A percentile compares a stretch with the other conserved stretches of the same genome.
Conservation (phyloP, 805 yeast species). For the Wickerhamomyces ciferrii region DNA sequence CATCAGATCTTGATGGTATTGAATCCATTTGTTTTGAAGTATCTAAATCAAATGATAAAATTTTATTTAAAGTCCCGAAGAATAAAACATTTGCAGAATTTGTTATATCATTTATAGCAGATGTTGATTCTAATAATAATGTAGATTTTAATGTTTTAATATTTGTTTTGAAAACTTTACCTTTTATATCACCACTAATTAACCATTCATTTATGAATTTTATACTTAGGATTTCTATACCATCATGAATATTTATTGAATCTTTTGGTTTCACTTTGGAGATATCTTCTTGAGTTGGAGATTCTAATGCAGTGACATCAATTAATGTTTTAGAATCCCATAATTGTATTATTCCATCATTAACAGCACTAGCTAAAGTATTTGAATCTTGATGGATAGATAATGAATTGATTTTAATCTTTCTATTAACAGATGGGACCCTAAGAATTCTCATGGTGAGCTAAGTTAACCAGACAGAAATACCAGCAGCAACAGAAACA, state of each 20-base stretch:
- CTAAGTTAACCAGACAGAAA: too few species aligned
- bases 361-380: constrained; percentile 8
- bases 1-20: constrained; percentile 16
- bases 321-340: constrained; percentile 14
- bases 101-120: constrained; percentile 14
- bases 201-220: neutral
- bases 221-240: constrained; percentile 5
- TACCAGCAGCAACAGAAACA: too few species aligned
- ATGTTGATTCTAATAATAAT: constrained; percentile 6
- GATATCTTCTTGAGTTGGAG: constrained; percentile 4
- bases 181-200: constrained; percentile 12
- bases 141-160: neutral
- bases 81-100: constrained; percentile 5
- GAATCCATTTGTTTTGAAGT: constrained; percentile 6
- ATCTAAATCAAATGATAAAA: constrained; percentile 8
- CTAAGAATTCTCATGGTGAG: constrained; percentile 15
- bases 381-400: constrained; percentile 1
- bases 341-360: constrained; percentile 8
- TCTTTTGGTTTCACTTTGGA: constrained; percentile 1
- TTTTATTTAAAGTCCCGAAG: constrained; percentile 12
- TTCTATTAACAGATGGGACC: constrained; percentile 8
- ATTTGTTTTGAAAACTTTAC: constrained; percentile 9
- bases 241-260: constrained; percentile 3
- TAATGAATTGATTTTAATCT: constrained; percentile 6
- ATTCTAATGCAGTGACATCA: constrained; percentile 6